These are phyloP conservation scores for Clitopilus hobsonii DNA, from an alignment of 768 basidiomycete genomes.

Conservation along the genomic window DNA sequence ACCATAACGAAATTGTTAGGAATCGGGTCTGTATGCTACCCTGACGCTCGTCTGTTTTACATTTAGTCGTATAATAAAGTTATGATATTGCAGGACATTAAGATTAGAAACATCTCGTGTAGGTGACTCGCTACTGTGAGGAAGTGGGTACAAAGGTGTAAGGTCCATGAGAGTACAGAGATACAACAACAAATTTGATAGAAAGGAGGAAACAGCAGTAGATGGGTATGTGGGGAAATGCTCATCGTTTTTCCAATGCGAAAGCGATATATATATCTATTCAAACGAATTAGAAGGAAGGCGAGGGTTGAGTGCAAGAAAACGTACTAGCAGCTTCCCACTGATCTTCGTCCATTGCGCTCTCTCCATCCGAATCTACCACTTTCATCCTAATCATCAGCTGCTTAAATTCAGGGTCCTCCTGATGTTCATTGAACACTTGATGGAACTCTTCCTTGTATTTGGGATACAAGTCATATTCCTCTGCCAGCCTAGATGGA, in stretches of 20 bases:
- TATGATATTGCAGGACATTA: constrained; percentile 10
- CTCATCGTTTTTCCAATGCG: constrained; percentile 71
- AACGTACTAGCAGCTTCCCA: constrained; percentile 98
- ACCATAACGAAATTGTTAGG: neutral
- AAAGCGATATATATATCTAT: constrained; percentile 93
- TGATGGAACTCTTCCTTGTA: constrained; percentile 92
- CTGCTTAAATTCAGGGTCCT: constrained; percentile 75
- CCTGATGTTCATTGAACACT: constrained; percentile 77
- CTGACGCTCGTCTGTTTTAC: constrained; percentile 1
- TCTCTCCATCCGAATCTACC: constrained; percentile 79
- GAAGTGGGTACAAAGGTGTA: neutral
- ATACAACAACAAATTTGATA: neutral
- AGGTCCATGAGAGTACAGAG: neutral
- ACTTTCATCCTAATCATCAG: constrained; percentile 91
- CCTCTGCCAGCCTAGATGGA: constrained; percentile 67
- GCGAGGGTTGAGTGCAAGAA: neutral
- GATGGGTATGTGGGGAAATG: neutral
- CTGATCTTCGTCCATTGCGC: constrained; percentile 90
- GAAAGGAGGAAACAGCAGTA: neutral
- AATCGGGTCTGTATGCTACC: neutral
- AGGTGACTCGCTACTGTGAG: no score
- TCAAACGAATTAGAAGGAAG: constrained; percentile 6
- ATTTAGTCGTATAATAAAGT: constrained; percentile 11
- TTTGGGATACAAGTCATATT: constrained; percentile 67
- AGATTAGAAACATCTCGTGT: no score